Evolutionary conservation across 441 rosid species (phyloP).

Genomic region (Corymbia calophylla): DNA sequence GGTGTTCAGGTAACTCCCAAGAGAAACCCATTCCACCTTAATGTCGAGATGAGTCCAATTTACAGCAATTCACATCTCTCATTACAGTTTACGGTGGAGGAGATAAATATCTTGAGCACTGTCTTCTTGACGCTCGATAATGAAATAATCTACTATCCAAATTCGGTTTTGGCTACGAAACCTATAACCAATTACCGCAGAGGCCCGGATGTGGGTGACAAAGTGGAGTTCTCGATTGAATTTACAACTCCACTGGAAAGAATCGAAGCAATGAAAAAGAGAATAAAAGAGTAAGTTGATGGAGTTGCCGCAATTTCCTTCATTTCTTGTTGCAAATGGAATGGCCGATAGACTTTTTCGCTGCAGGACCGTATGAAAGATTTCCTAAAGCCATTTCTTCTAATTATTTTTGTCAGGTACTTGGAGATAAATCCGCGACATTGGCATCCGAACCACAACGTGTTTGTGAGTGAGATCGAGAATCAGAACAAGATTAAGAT

Average conservation of each 20-base stretch:
- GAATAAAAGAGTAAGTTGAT: constrained; percentile 36
- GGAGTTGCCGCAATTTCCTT: not conserved
- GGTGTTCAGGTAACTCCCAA: constrained; percentile 42
- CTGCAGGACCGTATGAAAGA: not conserved
- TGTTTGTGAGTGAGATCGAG: constrained; percentile 64
- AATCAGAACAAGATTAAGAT: constrained; percentile 48
- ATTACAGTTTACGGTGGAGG: constrained; percentile 75
- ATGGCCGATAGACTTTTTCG: not conserved
- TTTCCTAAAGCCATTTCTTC: not conserved
- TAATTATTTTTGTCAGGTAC: constrained; percentile 25
- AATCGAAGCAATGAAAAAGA: constrained; percentile 42
- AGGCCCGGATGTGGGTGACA: constrained; percentile 76
- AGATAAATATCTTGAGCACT: constrained; percentile 67
- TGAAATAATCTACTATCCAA: constrained; percentile 73
- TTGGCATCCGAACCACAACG: constrained; percentile 44
- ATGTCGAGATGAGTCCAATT: not conserved
- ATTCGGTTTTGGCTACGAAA: constrained; percentile 51
- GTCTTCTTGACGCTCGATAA: constrained; percentile 70
- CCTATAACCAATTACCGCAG: constrained; percentile 68
- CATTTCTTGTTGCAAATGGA: not conserved
- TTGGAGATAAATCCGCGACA: constrained; percentile 35
- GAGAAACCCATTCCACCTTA: not conserved
- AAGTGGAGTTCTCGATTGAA: constrained; percentile 55
- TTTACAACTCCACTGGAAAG: constrained; percentile 51
- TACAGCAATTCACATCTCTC: not conserved